phyloP scores from a whole-genome alignment of 768 basidiomycete genomes.

The Lactarius trivialis region DNA sequence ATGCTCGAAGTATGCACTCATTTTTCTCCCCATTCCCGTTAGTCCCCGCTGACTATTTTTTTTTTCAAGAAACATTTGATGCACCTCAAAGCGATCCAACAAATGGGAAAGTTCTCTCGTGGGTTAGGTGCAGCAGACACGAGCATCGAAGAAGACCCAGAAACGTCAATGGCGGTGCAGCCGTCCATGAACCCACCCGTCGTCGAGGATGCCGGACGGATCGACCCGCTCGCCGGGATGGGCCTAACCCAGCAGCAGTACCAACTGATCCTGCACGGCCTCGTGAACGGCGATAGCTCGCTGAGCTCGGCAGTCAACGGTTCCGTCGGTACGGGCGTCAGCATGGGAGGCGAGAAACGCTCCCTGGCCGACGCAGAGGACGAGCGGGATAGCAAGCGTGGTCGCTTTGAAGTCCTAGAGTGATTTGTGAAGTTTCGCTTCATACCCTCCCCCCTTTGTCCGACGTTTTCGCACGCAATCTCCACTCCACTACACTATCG shows the following conservation, averaged over 20 bases:
- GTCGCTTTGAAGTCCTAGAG: conserved; percentile 37
- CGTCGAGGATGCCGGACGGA: conserved; percentile 25
- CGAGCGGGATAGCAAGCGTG: conserved; percentile 34
- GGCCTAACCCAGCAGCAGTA: conserved; percentile 89
- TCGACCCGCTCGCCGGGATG: conserved; percentile 84
- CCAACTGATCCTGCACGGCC: conserved; percentile 63
- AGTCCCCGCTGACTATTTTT: neutral
- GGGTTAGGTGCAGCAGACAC: conserved; percentile 15
- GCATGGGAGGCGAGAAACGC: conserved; percentile 20
- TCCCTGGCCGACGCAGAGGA: conserved; percentile 29
- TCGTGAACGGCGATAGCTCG: conserved; percentile 51
- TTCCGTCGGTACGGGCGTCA: conserved; percentile 32
- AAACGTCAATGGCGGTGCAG: conserved; percentile 34
- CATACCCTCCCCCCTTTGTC: neutral
- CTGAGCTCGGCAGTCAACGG: neutral
- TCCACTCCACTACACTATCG: neutral
- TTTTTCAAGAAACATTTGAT: conserved; percentile 23
- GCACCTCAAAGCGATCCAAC: conserved; percentile 24
- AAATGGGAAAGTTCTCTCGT: conserved; percentile 23
- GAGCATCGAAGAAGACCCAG: conserved; percentile 37
- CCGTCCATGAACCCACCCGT: conserved; percentile 19
- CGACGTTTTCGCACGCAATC: neutral
- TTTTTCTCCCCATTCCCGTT: conserved; percentile 12
- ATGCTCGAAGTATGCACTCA: conserved; percentile 72
- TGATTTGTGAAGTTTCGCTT: conserved; percentile 15